A percentile compares a stretch with the other conserved stretches of the same genome.
These are phyloP conservation scores for Peronospora tabacina DNA, from an alignment of 352 stramenopile species.

Conservation along the genomic window DNA sequence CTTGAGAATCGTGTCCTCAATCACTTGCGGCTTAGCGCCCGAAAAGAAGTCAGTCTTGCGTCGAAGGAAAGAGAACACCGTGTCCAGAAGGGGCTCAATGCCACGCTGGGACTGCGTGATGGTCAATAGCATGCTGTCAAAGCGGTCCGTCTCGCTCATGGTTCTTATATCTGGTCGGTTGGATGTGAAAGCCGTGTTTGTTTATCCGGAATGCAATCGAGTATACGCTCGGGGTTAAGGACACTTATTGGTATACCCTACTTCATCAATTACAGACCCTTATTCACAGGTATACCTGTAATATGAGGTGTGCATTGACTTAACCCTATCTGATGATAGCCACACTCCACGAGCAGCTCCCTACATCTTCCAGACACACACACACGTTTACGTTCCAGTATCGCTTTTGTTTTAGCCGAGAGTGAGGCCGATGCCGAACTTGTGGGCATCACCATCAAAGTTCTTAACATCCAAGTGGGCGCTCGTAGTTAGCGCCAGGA, in stretches of 20 bases:
- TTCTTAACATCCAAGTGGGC: constrained; percentile 88
- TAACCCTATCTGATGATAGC: neutral
- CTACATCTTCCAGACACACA: constrained; percentile 17
- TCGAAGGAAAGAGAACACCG: constrained; percentile 96
- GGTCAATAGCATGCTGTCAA: constrained; percentile 95
- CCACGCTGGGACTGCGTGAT: constrained; percentile 94
- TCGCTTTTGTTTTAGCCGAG: constrained; percentile 53
- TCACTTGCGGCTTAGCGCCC: constrained; percentile 65
- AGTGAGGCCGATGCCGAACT: constrained; percentile 86
- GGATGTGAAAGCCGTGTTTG: neutral
- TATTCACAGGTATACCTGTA: too few relatives aligned
- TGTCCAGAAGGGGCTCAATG: constrained; percentile 98
- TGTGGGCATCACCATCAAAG: constrained; percentile 86
- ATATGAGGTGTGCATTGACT: constrained; percentile 28
- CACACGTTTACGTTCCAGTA: constrained; percentile 18
- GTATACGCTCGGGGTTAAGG: too few relatives aligned
- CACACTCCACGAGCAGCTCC: constrained; percentile 8
- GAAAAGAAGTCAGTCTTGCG: constrained; percentile 99
- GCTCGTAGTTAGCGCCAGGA: constrained; percentile 75
- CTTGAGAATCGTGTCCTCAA: constrained; percentile 84
- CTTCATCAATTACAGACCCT: too few relatives aligned
- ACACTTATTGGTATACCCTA: too few relatives aligned
- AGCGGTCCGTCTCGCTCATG: constrained; percentile 73
- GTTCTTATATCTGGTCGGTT: neutral
- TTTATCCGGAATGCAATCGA: too few relatives aligned